Conservation (phyloP, 768 basidiomycete species). For the Xerocomus brunneocitrinus region DNA sequence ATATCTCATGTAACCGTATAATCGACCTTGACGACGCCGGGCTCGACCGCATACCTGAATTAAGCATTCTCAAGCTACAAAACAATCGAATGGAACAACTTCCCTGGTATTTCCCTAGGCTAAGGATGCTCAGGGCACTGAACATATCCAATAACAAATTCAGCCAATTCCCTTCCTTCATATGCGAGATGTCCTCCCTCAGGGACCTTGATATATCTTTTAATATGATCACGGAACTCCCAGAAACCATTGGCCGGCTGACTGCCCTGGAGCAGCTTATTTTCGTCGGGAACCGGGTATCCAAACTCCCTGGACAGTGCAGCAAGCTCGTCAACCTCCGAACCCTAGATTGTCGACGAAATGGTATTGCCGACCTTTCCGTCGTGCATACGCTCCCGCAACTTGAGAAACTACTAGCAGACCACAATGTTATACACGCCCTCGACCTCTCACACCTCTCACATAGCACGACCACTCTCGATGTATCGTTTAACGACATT, state of each 20-base stretch:
- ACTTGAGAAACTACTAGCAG: conserved; percentile 65
- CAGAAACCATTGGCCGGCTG: conserved; percentile 72
- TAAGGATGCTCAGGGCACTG: conserved; percentile 66
- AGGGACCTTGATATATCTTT: conserved; percentile 91
- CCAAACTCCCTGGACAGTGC: conserved; percentile 63
- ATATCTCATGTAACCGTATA: conserved; percentile 90
- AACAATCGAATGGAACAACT: conserved; percentile 90
- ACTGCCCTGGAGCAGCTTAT: conserved; percentile 63
- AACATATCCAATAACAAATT: conserved; percentile 98
- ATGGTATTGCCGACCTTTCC: conserved; percentile 73
- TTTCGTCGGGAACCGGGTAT: conserved; percentile 83
- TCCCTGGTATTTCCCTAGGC: conserved; percentile 78
- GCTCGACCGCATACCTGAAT: conserved; percentile 68
- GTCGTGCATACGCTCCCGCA: conserved; percentile 64
- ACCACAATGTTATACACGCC: conserved; percentile 78
- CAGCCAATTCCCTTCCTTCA: conserved; percentile 62
- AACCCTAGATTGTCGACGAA: conserved; percentile 81
- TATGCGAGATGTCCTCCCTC: conserved; percentile 69
- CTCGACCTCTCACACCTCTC: conserved; percentile 77
- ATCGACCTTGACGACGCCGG: conserved; percentile 82
- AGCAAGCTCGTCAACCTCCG: conserved; percentile 53
- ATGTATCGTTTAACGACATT: conserved; percentile 86
- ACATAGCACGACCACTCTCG: conserved; percentile 51
- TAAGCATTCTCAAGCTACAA: conserved; percentile 69
- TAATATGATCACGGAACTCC: conserved; percentile 81